Percentiles rank a stretch among this genome's conserved stretches.
These are phyloP conservation scores for Plasmopara viticola DNA, from an alignment of 352 stramenopile genomes.

Conservation along the genomic window DNA sequence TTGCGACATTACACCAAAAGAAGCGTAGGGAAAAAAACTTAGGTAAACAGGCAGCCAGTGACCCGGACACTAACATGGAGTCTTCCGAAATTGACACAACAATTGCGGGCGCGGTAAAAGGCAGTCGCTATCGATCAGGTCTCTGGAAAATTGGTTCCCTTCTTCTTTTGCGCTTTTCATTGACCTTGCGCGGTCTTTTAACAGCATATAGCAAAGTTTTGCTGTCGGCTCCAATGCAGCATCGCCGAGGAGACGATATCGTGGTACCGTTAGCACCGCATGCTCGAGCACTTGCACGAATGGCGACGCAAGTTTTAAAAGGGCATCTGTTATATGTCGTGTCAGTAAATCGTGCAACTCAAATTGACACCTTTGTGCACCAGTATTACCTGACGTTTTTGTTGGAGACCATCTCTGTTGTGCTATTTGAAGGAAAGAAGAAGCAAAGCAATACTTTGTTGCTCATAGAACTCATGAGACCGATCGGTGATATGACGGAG, in stretches of 20 bases:
- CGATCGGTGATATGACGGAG: conserved; percentile 20
- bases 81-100: conserved; percentile 1
- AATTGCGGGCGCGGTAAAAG: conserved; percentile 1
- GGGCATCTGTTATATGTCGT: conserved; percentile 51
- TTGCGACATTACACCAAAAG: conserved; percentile 51
- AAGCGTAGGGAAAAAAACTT: conserved; percentile 15
- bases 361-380: conserved; percentile 54
- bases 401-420: conserved; percentile 65
- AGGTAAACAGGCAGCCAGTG: conserved; percentile 4
- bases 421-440: conserved; percentile 73
- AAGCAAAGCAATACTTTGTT: conserved; percentile 72
- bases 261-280: conserved; percentile 52
- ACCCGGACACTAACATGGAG: conserved; percentile 19
- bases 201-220: conserved; percentile 64
- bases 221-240: conserved; percentile 48
- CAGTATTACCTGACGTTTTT: conserved; percentile 78
- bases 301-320: conserved; percentile 40
- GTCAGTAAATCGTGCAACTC: conserved; percentile 25
- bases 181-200: conserved; percentile 63
- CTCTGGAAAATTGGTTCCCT: conserved; percentile 82
- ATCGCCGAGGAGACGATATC: conserved; percentile 59
- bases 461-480: conserved; percentile 55
- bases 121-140: conserved; percentile 13
- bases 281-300: conserved; percentile 39
- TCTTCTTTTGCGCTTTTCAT: conserved; percentile 68